Base-by-base conservation (phyloP, 805 yeast genomes). In the Scheffersomyces stipitis region DNA sequence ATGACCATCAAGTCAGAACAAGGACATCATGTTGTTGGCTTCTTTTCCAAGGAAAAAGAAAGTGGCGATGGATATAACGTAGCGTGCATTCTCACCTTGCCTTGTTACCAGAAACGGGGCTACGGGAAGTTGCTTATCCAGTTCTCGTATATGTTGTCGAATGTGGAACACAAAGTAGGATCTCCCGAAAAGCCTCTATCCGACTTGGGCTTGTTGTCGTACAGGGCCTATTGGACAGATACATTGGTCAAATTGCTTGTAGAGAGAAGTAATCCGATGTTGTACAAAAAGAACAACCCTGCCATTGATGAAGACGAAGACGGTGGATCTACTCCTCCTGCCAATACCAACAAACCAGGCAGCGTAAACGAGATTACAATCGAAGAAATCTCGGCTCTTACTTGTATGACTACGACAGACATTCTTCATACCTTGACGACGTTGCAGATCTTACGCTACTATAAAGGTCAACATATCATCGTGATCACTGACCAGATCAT, bases 111-210 rank as follows among this genome's bases (percentile, higher is more conserved):
- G 62, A 78, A 96, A 52, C 86, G 77, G 65, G 99, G 99, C 1
- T 93, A 78, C 60, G 99, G 99, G 44, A 83, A 90, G 49, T 69
- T 93, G 27, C 71, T 93, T 45, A 93, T 93, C 51, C 96, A 91
- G 52, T 91, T 93, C 57, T 87, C 96, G 3, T 93, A 93, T 59
- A 95, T 86, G 67, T 68, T 93, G 29, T 85, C 96, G 2, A 82
- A 83, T 52, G 83, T 81, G 35, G 99, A 93, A 54, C 81, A 83
- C 35, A 93, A 93, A 58, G 79, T 81, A 3, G 99, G 99, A 1
- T 88, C 96, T 0, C 99, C 99, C 0, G 99, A 93, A 63, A 93
- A 93, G 56, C 99, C 99, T 3, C 70, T 93, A 15, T 86, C 96
- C 0, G 99, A 93, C 72, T 72, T 93, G 55, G 99, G 99, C 28